Evolutionary conservation across 306 rosid species (phyloP).

Genomic region (Prunus davidiana): DNA sequence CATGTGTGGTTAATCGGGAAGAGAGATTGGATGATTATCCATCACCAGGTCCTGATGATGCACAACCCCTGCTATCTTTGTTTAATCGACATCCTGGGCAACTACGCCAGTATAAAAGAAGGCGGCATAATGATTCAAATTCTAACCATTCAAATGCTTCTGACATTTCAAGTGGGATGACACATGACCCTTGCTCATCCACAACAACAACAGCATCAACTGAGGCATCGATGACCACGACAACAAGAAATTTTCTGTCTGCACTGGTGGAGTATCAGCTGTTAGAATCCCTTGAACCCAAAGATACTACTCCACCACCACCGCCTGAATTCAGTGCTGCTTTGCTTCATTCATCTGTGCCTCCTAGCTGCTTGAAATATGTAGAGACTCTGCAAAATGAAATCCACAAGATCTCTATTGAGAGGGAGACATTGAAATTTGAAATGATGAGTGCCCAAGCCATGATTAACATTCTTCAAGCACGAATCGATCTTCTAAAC

Average conservation of each 20-base stretch:
- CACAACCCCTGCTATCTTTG: conserved; percentile 28
- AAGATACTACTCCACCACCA: conserved; percentile 36
- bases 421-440: conserved; percentile 75
- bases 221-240: conserved; percentile 27
- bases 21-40: conserved; percentile 45
- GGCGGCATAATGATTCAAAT: conserved; percentile 50
- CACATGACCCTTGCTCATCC: conserved; percentile 74
- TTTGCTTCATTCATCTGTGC: conserved; percentile 46
- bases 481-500: conserved; percentile 55
- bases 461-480: conserved; percentile 75
- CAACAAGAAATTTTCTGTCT: conserved; percentile 71
- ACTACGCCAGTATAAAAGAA: conserved; percentile 64
- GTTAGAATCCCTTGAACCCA: conserved; percentile 71
- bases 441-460: conserved; percentile 91
- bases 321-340: conserved; percentile 45
- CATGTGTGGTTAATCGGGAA: conserved; percentile 44
- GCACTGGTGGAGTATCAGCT: conserved; percentile 87
- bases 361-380: conserved; percentile 64
- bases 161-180: conserved; percentile 51
- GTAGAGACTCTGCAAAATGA: conserved; percentile 68
- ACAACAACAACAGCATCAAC: conserved; percentile 55
- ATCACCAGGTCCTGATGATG: conserved; percentile 31
- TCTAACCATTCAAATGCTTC: conserved; percentile 56
- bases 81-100: conserved; percentile 60
- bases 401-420: conserved; percentile 58